Evolutionary conservation across 1,139 yeast species (phyloP).

Genomic region (Pichia sp.): DNA sequence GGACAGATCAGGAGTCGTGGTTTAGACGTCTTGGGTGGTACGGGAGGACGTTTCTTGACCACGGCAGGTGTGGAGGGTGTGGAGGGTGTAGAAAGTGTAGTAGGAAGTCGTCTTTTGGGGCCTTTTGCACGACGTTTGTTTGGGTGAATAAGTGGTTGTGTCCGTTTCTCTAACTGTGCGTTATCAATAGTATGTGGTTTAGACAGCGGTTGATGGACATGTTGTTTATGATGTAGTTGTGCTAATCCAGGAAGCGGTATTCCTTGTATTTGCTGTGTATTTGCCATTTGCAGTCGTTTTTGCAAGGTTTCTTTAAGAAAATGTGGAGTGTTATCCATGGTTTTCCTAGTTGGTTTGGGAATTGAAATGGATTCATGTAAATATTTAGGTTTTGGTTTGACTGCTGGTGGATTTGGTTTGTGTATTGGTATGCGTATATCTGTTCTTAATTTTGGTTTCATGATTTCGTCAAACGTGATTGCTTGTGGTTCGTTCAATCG

Average conservation of each 20-base stretch:
- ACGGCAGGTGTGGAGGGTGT: not conserved
- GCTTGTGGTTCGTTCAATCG: constrained; percentile 20
- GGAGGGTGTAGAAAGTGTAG: not conserved
- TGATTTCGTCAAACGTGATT: constrained; percentile 21
- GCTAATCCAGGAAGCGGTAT: constrained; percentile 8
- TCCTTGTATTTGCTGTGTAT: too few species aligned
- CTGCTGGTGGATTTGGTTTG: constrained; percentile 1
- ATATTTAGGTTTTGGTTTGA: constrained; percentile 4
- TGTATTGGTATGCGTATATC: constrained; percentile 4
- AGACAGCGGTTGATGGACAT: too few species aligned
- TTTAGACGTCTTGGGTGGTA: too few species aligned
- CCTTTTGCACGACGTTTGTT: constrained; percentile 14
- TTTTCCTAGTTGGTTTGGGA: not conserved
- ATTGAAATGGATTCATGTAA: not conserved
- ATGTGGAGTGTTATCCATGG: constrained; percentile 3
- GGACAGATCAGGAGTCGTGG: too few species aligned
- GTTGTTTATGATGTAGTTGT: not conserved
- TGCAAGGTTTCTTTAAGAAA: constrained; percentile 6
- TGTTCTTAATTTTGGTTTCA: constrained; percentile 12
- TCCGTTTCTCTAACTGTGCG: not conserved
- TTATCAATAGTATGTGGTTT: constrained; percentile 5
- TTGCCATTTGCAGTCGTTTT: constrained; percentile 4
- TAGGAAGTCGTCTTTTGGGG: constrained; percentile 11
- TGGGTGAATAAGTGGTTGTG: constrained; percentile 9
- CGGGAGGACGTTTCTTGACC: too few species aligned